Evolutionary conservation across 1,284 basidiomycete genomes (phyloP).

Genomic region (Gymnopus androsaceus): DNA sequence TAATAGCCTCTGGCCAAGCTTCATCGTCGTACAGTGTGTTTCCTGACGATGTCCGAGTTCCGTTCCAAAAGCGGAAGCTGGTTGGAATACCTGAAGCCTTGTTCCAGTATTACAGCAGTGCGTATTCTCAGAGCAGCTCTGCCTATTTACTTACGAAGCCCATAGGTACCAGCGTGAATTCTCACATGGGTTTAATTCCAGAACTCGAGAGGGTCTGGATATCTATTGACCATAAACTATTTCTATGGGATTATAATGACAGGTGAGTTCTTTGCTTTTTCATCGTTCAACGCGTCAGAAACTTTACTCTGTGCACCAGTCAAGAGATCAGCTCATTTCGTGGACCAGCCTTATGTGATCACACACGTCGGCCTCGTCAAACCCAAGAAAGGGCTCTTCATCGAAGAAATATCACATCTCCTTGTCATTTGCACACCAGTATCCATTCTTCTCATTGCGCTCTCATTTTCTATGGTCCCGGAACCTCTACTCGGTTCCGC

Average conservation of each 20-base stretch:
- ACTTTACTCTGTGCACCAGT: conserved; percentile 37
- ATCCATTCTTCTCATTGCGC: conserved; percentile 83
- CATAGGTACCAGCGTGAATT: conserved; percentile 58
- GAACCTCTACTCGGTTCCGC: conserved; percentile 47
- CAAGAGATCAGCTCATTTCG: conserved; percentile 86
- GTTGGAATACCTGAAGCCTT: conserved; percentile 81
- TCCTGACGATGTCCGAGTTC: conserved; percentile 76
- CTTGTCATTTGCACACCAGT: conserved; percentile 90
- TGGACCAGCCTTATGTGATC: conserved; percentile 91
- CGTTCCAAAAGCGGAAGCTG: conserved; percentile 78
- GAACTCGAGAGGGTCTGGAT: conserved; percentile 97
- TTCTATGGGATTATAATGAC: conserved; percentile 96
- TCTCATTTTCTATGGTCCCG: conserved; percentile 61
- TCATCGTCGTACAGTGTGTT: conserved; percentile 77
- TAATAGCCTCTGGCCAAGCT: conserved; percentile 43
- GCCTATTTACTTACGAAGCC: conserved; percentile 20
- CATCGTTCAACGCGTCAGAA: not conserved
- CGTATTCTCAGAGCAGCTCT: conserved; percentile 25
- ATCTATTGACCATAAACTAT: conserved; percentile 91
- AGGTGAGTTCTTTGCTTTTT: conserved; percentile 63
- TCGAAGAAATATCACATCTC: conserved; percentile 89
- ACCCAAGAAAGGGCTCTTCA: conserved; percentile 83
- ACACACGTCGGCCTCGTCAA: conserved; percentile 83
- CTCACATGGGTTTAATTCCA: conserved; percentile 88
- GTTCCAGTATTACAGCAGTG: conserved; percentile 82